Base-by-base conservation (phyloP, 495 filamentous ascomycete genomes). In the Letharia columbiana region DNA sequence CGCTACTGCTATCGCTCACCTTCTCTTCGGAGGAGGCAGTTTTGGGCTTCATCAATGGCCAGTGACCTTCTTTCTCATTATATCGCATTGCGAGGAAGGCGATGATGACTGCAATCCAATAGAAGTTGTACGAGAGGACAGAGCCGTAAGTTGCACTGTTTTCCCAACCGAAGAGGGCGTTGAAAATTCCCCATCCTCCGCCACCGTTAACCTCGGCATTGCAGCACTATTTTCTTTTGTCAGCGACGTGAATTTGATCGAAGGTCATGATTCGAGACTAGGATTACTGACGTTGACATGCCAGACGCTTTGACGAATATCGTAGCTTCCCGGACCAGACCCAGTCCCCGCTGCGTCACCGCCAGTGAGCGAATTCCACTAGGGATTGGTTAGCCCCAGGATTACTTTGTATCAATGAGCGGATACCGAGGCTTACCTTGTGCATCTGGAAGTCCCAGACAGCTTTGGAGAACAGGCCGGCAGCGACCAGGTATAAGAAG, bases 141-240 rank as follows among this genome's bases (percentile, higher is more conserved):
- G 80, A 81, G 11, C 81, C 90, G 64, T 93, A 91, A 0, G 91
- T 93, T 1, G 91, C 92, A 0, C 89, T 89, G 75, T 96, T 96
- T 65, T 86, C 84, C 92, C 92, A 97, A 33, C 92, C 92, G 12
- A 83, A 69, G 17, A 87, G 76, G 23, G 89, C 86, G 68, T 93
- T 95, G 80, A 96, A 95, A 72, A 96, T 84, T 56, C 91, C 91
- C 92, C 92, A 97, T 35, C 91, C 91, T 56, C 84, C 85, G 23
- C 90, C 91, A 42, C 89, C 89, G 62, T 86, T 85, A 20, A 88
- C 59, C 31, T 79, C 75, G 0, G 91, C 86, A 63, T 83, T 92
- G 74, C 91, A 95, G 78, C 90, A 96, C 85, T 88, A 40, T 31
- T 64, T 28, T 31, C 37, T 12, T 18, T 45, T 28, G 35, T 73